Conservation (phyloP, 208 protist genomes). For the Histomonas meleagridis region DNA sequence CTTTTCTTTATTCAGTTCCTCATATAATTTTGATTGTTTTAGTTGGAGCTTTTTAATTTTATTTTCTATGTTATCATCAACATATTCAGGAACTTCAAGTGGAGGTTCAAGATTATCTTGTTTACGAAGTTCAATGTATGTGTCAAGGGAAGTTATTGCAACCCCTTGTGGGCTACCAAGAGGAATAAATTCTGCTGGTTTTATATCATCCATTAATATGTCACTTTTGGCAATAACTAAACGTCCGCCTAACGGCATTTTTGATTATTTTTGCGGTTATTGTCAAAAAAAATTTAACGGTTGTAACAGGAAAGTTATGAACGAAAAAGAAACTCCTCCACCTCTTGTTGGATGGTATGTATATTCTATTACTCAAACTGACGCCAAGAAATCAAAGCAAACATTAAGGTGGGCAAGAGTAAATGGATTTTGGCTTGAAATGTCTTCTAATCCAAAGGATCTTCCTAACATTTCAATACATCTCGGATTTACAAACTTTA, state of each 20-base stretch:
- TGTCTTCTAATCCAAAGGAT: neutral
- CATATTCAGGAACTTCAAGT: neutral
- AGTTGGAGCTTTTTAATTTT: neutral
- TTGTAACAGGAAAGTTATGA: no score
- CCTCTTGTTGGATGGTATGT: constrained; percentile 36
- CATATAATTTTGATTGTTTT: neutral
- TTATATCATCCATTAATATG: no score
- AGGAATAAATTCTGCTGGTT: no score
- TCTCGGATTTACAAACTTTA: neutral
- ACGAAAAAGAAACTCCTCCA: no score
- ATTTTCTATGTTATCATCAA: neutral
- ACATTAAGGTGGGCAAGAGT: neutral
- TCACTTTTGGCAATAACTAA: no score
- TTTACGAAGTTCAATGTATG: neutral
- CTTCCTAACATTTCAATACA: neutral
- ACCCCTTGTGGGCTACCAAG: neutral
- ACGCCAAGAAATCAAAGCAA: neutral
- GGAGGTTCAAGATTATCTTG: neutral
- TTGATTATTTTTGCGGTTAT: no score
- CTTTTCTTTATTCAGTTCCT: neutral
- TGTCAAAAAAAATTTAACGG: no score
- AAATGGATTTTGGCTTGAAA: constrained; percentile 3
- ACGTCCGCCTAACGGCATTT: no score
- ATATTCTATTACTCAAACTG: neutral
- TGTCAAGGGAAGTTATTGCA: neutral